phyloP scores from a whole-genome alignment of 1,284 basidiomycete genomes.

The Puccinia brachypodii region DNA sequence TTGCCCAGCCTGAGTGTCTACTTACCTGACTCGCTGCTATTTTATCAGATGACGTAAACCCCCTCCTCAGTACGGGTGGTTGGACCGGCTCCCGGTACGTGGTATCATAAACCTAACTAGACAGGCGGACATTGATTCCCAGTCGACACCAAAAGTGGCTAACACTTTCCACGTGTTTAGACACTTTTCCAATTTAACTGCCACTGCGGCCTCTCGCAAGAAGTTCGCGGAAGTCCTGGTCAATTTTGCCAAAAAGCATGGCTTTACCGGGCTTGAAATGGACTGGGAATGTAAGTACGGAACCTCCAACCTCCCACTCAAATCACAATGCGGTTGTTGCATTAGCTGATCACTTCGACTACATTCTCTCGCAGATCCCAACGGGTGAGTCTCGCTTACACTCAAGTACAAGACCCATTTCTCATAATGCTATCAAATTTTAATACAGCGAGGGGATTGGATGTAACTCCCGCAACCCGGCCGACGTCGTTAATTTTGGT shows the following conservation, averaged over 20 bases:
- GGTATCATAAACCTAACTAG: not conserved
- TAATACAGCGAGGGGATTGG: slow-evolving; percentile 25
- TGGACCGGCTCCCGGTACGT: slow-evolving; percentile 44
- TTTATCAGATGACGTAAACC: slow-evolving; percentile 29
- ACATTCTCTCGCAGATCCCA: slow-evolving; percentile 14
- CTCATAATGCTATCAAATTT: not conserved
- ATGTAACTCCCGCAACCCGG: slow-evolving; percentile 26
- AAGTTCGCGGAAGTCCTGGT: slow-evolving; percentile 15
- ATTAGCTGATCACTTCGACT: not conserved
- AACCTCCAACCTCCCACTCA: not conserved
- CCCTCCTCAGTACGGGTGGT: slow-evolving; percentile 28
- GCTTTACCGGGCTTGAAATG: slow-evolving; percentile 32
- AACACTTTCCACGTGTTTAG: not conserved
- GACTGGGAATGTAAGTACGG: slow-evolving; percentile 37
- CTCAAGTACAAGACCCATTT: not conserved
- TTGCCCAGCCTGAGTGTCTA: not conserved
- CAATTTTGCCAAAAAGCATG: slow-evolving; percentile 19
- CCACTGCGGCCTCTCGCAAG: not conserved
- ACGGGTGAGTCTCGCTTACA: not conserved
- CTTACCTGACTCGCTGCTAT: not conserved
- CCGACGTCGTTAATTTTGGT: slow-evolving; percentile 31
- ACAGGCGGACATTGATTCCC: too few relatives aligned
- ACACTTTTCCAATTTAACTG: slow-evolving; percentile 19
- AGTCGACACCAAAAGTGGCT: not conserved
- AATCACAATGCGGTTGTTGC: too few relatives aligned